These are phyloP conservation scores for Przewalskia tangutica DNA, from an alignment of 257 asterid genomes.

Conservation along the genomic window DNA sequence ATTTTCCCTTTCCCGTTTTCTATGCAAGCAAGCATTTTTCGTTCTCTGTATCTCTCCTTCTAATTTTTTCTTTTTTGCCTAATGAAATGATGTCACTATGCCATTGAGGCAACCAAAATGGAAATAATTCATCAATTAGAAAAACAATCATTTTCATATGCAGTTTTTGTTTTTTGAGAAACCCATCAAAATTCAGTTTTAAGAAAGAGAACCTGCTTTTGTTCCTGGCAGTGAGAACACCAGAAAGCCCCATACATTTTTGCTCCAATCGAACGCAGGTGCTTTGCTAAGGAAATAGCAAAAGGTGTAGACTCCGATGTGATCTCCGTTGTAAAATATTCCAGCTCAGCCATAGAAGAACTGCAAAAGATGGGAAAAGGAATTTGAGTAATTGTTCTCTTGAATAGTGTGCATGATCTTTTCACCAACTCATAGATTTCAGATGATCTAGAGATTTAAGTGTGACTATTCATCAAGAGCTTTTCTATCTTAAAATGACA, in stretches of 20 bases:
- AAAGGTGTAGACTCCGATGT: slow-evolving; percentile 59
- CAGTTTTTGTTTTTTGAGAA: not conserved
- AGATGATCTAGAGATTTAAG: not conserved
- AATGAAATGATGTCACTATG: not conserved
- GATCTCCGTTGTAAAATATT: slow-evolving; percentile 50
- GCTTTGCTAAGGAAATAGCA: slow-evolving; percentile 77
- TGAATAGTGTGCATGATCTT: not conserved
- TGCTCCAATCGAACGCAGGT: slow-evolving; percentile 71
- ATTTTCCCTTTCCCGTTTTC: not conserved
- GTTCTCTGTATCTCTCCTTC: not conserved
- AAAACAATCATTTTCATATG: not conserved
- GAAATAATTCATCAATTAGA: not conserved
- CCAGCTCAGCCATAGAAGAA: slow-evolving; percentile 38
- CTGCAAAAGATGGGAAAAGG: slow-evolving; percentile 27
- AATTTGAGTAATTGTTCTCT: not conserved
- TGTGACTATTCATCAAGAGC: not conserved
- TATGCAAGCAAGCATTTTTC: not conserved
- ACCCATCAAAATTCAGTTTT: not conserved
- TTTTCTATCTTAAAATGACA: not conserved
- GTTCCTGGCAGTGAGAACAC: slow-evolving; percentile 87
- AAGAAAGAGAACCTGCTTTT: slow-evolving; percentile 54
- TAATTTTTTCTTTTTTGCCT: not conserved
- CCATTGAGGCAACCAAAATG: not conserved
- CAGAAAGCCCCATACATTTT: slow-evolving; percentile 90
- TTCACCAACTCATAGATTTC: not conserved